phyloP scores from a whole-genome alignment of 2,329 filamentous ascomycete genomes.

The Penicillium freii region DNA sequence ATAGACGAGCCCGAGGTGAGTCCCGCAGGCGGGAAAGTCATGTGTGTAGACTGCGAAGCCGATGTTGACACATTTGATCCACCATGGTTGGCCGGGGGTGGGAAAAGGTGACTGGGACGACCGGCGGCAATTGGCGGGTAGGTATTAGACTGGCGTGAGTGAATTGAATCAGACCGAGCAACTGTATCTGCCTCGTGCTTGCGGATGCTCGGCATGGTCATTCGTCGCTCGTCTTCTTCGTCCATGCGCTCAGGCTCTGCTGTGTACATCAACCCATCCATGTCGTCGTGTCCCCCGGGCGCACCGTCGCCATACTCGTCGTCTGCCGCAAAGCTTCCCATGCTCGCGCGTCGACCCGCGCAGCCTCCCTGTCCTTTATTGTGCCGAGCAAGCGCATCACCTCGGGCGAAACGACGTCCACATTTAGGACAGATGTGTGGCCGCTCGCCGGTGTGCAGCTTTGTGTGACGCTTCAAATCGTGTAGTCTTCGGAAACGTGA shows the following conservation, averaged over 20 bases:
- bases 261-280: conserved; percentile 62
- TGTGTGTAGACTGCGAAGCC: conserved; percentile 43
- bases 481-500: conserved; percentile 90
- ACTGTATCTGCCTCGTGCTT: conserved; percentile 63
- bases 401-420: conserved; percentile 88
- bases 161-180: conserved; percentile 48
- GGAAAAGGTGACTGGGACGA: conserved; percentile 57
- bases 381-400: conserved; percentile 89
- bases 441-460: conserved; percentile 93
- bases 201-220: conserved; percentile 67
- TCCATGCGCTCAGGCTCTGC: conserved; percentile 51
- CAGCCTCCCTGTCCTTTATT: conserved; percentile 95
- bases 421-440: conserved; percentile 94
- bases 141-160: conserved; percentile 69
- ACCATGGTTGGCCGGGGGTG: conserved; percentile 59
- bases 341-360: conserved; percentile 83
- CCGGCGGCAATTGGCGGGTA: conserved; percentile 67
- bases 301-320: conserved; percentile 60
- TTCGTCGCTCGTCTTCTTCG: conserved; percentile 49
- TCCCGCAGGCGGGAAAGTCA: conserved; percentile 42
- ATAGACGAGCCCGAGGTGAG: conserved; percentile 53
- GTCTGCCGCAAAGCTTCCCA: conserved; percentile 76
- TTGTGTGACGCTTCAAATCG: conserved; percentile 92
- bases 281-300: conserved; percentile 52
- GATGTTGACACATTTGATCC: conserved; percentile 58